Evolutionary conservation across 352 stramenopile species (phyloP), one percentile per base, ranked within the genome.

Genomic region (Pythium guiyangense): DNA sequence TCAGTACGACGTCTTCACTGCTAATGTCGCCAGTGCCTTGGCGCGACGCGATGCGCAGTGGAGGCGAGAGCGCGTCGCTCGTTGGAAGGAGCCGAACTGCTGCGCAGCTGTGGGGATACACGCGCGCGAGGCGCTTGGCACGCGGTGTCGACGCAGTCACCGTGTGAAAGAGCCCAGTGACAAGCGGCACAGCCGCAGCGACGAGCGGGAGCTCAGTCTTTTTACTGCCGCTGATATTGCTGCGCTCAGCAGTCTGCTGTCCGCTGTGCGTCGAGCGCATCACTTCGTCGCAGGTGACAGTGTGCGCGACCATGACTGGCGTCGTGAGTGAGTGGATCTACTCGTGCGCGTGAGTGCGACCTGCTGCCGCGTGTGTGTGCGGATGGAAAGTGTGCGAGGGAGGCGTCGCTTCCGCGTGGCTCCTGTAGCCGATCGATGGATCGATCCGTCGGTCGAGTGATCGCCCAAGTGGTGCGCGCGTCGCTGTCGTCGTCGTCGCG

Each of bases 101-200:
- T 11, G 31, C 47, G 47, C 26, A 55, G 29, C 29, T 62, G 49
- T 62, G 61, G 49, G 60, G 62, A 8, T 66, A 68, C 58, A 76
- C 52, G 49, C 62, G 59, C 31, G 63, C 63, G 12, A 71, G 57
- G 4, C 69, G 55, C 54, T 73, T 74, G 6, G 68, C 69, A 48
- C 71, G 78, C 20, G 77, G 73, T 14, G 73, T 86, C 3, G 77
- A 78, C 14, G 77, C 67, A 22, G 75, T 80, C 20, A 88, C 74
- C 0, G 77, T 85, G 59, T 87, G 74, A 49, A 70, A 79, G 31
- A 74, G 68, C 31, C 69, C 40, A 6, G 17, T 20, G 47, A 52
- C 22, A 18, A 25, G 9, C 9, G 6, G 29, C 22, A 20, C 45
- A 14, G 25, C 45, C 14, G 25, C 42, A 22, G 53, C 20, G 12